phyloP scores from a whole-genome alignment of 257 asterid species.

The Solanum lycopersicoides region DNA sequence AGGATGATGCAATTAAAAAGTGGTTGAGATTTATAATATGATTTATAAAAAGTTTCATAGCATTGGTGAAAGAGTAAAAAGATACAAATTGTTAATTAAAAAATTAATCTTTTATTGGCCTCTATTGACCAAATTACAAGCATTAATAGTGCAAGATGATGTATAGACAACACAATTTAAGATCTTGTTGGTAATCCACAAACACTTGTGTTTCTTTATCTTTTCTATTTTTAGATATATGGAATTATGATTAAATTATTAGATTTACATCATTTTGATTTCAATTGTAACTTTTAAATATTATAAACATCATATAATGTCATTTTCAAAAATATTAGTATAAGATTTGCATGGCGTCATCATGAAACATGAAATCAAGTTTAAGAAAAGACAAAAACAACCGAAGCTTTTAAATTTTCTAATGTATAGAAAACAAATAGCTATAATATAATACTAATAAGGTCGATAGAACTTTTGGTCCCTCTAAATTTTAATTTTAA shows the following conservation, averaged over 20 bases:
- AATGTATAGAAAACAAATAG: not conserved
- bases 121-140: not conserved
- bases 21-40: not conserved
- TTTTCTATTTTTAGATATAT: not conserved
- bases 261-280: not conserved
- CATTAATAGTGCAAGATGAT: not conserved
- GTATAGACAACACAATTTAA: not conserved
- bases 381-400: not conserved
- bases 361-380: not conserved
- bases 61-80: not conserved
- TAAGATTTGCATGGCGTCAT: not conserved
- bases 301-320: not conserved
- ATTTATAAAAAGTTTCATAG: not conserved
- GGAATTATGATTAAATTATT: not conserved
- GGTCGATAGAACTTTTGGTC: not conserved
- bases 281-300: not conserved
- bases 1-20: not conserved
- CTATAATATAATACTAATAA: not conserved
- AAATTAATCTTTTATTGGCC: not conserved
- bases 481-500: not conserved
- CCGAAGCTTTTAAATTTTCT: rapidly evolving
- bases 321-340: not conserved
- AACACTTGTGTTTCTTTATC: not conserved
- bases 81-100: not conserved
- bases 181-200: not conserved